These are phyloP conservation scores for Cylindrotheca closterium DNA, from an alignment of 108 stramenopile genomes.

Conservation along the genomic window DNA sequence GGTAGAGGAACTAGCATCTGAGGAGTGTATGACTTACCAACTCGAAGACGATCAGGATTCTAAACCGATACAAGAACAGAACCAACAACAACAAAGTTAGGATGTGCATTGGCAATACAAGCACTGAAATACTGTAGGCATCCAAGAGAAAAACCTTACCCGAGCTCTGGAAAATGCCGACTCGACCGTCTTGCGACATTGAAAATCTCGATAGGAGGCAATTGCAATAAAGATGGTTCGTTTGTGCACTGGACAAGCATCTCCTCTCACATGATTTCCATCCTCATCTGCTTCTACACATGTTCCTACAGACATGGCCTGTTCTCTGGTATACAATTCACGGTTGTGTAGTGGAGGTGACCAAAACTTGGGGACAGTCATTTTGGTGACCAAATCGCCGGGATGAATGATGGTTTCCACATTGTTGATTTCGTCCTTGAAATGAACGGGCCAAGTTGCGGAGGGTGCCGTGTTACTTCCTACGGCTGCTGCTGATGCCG, in stretches of 20 bases:
- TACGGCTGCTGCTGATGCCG: not conserved
- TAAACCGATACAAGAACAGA: not conserved
- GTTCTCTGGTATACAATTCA: slow-evolving; percentile 54
- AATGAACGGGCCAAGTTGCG: slow-evolving; percentile 66
- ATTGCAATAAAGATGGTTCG: slow-evolving; percentile 82
- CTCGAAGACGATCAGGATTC: slow-evolving; percentile 62
- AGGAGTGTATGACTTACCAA: slow-evolving; percentile 30
- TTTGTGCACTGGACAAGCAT: slow-evolving; percentile 56
- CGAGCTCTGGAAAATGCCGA: slow-evolving; percentile 58
- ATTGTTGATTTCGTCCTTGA: slow-evolving; percentile 57
- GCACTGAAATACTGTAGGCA: no score
- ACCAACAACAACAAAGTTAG: no score
- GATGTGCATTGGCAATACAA: no score
- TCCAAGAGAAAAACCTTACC: not conserved
- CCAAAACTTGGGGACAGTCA: slow-evolving; percentile 77
- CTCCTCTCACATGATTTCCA: slow-evolving; percentile 62
- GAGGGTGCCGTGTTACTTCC: slow-evolving; percentile 27
- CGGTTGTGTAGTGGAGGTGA: slow-evolving; percentile 64
- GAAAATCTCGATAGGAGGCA: slow-evolving; percentile 79
- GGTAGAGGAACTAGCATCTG: no score
- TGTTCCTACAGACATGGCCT: slow-evolving; percentile 73
- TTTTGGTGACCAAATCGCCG: slow-evolving; percentile 55
- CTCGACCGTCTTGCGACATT: slow-evolving; percentile 74
- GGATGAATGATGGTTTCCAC: slow-evolving; percentile 71
- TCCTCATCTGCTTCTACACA: slow-evolving; percentile 60